Evolutionary conservation across 805 yeast species (phyloP).

Genomic region (Myxozyma lipomycoides): DNA sequence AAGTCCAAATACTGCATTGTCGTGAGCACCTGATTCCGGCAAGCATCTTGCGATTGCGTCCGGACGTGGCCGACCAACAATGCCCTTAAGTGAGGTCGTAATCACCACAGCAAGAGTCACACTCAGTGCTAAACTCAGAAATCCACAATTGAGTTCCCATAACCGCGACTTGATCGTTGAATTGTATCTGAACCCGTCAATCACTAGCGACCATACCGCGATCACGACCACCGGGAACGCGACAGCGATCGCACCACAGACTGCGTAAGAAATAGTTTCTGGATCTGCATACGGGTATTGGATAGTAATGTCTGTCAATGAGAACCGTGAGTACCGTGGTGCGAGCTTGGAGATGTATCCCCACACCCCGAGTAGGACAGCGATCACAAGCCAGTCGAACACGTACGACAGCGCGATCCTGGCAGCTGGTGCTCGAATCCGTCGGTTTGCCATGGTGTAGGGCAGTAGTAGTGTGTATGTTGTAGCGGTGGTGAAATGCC

Average conservation of each 20-base stretch:
- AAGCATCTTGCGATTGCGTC: constrained; percentile 84
- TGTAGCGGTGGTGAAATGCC: no score
- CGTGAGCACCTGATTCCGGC: constrained; percentile 47
- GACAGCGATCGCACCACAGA: constrained; percentile 44
- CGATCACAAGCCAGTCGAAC: constrained; percentile 21
- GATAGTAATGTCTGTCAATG: constrained; percentile 67
- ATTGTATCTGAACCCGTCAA: constrained; percentile 6
- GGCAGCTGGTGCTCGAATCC: neutral
- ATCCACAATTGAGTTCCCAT: constrained; percentile 57
- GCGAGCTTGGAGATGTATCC: constrained; percentile 11
- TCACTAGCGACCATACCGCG: constrained; percentile 21
- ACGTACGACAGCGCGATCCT: constrained; percentile 23
- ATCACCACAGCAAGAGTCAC: constrained; percentile 56
- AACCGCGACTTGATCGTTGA: constrained; percentile 26
- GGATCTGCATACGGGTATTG: constrained; percentile 74
- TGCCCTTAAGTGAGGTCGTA: constrained; percentile 72
- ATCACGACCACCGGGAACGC: constrained; percentile 34
- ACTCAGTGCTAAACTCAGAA: constrained; percentile 62
- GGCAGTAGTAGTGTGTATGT: neutral
- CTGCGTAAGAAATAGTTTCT: constrained; percentile 63
- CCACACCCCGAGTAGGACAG: constrained; percentile 16
- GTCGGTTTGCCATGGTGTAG: neutral
- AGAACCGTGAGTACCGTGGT: constrained; percentile 42
- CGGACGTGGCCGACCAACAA: constrained; percentile 89
- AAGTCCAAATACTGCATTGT: constrained; percentile 45